Conservation (phyloP, 352 stramenopile genomes). For the Phytophthora capsici region DNA sequence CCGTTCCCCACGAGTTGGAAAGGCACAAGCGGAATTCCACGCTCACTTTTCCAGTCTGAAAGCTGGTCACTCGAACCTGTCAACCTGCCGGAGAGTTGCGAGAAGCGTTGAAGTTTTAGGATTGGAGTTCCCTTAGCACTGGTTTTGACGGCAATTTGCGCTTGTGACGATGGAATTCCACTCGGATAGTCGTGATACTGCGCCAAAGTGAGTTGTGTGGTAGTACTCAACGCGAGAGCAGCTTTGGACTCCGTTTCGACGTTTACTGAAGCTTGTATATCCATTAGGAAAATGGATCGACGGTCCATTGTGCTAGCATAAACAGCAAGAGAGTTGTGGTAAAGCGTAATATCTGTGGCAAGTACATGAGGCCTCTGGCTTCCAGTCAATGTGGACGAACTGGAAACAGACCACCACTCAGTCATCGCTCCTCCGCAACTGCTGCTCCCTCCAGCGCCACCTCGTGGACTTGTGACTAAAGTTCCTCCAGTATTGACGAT, state of each 20-base stretch:
- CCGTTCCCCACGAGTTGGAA: constrained; percentile 54
- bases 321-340: constrained; percentile 38
- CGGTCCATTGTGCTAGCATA: constrained; percentile 31
- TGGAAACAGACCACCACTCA: constrained; percentile 34
- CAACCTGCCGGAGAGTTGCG: constrained; percentile 45
- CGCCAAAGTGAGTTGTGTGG: constrained; percentile 56
- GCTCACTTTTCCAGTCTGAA: constrained; percentile 65
- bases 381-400: constrained; percentile 11
- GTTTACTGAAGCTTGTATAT: constrained; percentile 19
- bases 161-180: constrained; percentile 45
- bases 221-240: constrained; percentile 29
- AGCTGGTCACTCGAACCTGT: constrained; percentile 51
- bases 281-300: constrained; percentile 31
- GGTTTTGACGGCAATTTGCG: constrained; percentile 47
- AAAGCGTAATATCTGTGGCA: constrained; percentile 24
- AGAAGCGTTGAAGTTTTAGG: constrained; percentile 62
- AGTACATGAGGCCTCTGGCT: constrained; percentile 4
- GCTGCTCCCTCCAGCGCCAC: constrained; percentile 32
- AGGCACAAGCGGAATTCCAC: constrained; percentile 52
- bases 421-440: constrained; percentile 31
- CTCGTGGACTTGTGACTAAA: constrained; percentile 34
- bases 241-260: constrained; percentile 12
- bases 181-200: constrained; percentile 73
- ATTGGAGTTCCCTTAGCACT: constrained; percentile 29
- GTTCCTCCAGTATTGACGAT: constrained; percentile 21